phyloP scores from a whole-genome alignment of 768 basidiomycete genomes.

The Mycena pura region DNA sequence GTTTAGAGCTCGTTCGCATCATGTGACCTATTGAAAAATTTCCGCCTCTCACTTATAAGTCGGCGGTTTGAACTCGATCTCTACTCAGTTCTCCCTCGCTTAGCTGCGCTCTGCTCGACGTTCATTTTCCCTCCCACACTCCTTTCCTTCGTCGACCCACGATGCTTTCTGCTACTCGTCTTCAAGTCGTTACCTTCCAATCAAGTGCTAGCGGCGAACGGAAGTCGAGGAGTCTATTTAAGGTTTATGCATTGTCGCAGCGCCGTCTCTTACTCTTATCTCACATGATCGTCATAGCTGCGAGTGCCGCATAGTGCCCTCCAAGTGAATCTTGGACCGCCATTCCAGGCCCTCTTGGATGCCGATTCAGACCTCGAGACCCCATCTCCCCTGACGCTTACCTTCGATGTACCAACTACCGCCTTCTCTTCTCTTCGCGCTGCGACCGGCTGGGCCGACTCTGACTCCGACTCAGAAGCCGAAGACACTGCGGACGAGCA shows the following conservation, averaged over 20 bases:
- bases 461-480: conserved; percentile 11
- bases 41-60: conserved; percentile 9
- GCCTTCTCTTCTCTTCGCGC: conserved; percentile 6
- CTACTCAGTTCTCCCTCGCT: conserved; percentile 1
- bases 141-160: conserved; percentile 13
- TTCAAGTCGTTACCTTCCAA: not conserved
- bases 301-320: conserved; percentile 1
- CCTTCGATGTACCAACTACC: conserved; percentile 14
- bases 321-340: conserved; percentile 11
- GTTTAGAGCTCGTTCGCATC: too few relatives aligned
- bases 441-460: conserved; percentile 16
- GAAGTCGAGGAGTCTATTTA: conserved; percentile 8
- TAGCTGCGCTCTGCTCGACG: conserved; percentile 22
- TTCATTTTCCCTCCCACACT: not conserved
- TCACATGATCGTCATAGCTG: not conserved
- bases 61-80: not conserved
- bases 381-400: conserved; percentile 18
- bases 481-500: not conserved
- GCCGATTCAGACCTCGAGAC: conserved; percentile 21
- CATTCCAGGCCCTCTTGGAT: conserved; percentile 4
- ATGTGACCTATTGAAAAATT: too few relatives aligned
- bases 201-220: not conserved
- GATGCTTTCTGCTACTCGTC: conserved; percentile 8
- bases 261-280: not conserved
- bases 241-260: not conserved